phyloP scores from a whole-genome alignment of 305 asterid genomes.

The Solanum hybrid region DNA sequence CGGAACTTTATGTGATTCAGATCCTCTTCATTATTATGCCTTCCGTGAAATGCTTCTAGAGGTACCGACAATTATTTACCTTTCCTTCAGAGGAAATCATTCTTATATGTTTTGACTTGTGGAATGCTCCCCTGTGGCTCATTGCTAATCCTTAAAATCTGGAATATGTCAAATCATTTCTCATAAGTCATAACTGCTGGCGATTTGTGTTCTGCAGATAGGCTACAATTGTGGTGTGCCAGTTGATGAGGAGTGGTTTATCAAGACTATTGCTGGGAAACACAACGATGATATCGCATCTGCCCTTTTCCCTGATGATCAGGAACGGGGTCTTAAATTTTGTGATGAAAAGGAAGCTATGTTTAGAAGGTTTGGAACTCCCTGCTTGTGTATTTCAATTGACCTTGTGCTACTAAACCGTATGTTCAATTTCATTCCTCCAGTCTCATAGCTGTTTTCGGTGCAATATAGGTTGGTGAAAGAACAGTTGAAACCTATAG shows the following conservation, averaged over 20 bases:
- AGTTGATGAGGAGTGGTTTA: conserved; percentile 51
- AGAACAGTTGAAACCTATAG: conserved; percentile 60
- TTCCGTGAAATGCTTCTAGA: conserved; percentile 77
- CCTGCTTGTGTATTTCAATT: background rate
- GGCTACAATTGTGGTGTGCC: conserved; percentile 86
- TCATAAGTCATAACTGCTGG: background rate
- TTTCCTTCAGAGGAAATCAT: background rate
- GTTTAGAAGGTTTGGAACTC: conserved; percentile 55
- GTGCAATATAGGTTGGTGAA: conserved; percentile 49
- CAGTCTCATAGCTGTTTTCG: background rate
- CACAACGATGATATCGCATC: conserved; percentile 77
- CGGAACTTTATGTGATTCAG: conserved; percentile 89
- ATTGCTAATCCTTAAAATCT: background rate
- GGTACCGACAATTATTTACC: conserved; percentile 23
- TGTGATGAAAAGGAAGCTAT: conserved; percentile 74
- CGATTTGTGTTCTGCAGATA: conserved; percentile 31
- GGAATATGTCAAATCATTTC: background rate
- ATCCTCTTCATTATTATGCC: conserved; percentile 71
- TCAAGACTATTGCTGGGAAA: conserved; percentile 62
- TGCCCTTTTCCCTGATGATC: conserved; percentile 73
- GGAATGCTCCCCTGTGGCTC: background rate
- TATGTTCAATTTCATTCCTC: background rate
- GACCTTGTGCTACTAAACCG: background rate
- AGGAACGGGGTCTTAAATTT: conserved; percentile 58
- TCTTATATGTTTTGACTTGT: background rate